phyloP scores from a whole-genome alignment of 495 filamentous ascomycete genomes.

The Penicillium angulare region DNA sequence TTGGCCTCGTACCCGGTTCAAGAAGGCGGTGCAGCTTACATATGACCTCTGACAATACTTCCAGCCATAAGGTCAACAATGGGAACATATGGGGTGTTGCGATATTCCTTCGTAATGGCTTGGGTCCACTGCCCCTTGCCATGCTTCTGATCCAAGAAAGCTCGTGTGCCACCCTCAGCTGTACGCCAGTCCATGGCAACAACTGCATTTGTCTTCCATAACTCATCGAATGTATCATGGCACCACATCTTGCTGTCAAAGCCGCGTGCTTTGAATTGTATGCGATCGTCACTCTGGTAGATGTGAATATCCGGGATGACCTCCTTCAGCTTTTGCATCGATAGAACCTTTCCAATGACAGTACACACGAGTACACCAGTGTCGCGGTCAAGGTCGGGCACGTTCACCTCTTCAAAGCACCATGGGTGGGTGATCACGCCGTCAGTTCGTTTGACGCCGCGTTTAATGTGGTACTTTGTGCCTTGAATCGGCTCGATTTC shows the following conservation, averaged over 20 bases:
- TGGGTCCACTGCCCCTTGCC: background rate
- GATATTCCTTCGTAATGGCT: background rate
- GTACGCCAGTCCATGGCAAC: conserved; percentile 3
- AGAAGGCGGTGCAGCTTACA: background rate
- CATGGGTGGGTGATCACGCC: background rate
- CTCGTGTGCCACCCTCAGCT: background rate
- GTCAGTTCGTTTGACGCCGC: background rate
- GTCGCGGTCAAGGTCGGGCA: background rate
- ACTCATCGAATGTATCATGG: background rate
- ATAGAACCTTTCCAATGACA: conserved; percentile 1
- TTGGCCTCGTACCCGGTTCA: background rate
- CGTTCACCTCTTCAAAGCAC: background rate
- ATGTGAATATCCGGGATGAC: background rate
- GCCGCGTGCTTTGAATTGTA: background rate
- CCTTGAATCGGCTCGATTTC: background rate
- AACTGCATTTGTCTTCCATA: background rate
- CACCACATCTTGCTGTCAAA: conserved; percentile 3
- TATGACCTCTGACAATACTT: background rate
- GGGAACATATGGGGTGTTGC: background rate
- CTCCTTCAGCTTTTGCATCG: background rate
- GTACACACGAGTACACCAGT: background rate
- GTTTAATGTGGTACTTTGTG: conserved; percentile 7
- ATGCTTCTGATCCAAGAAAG: conserved; percentile 1
- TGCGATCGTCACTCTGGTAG: background rate
- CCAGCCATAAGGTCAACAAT: conserved; percentile 5